These are phyloP conservation scores for Chlorella vulgaris DNA, from an alignment of 139 green algal genomes.

Conservation along the genomic window DNA sequence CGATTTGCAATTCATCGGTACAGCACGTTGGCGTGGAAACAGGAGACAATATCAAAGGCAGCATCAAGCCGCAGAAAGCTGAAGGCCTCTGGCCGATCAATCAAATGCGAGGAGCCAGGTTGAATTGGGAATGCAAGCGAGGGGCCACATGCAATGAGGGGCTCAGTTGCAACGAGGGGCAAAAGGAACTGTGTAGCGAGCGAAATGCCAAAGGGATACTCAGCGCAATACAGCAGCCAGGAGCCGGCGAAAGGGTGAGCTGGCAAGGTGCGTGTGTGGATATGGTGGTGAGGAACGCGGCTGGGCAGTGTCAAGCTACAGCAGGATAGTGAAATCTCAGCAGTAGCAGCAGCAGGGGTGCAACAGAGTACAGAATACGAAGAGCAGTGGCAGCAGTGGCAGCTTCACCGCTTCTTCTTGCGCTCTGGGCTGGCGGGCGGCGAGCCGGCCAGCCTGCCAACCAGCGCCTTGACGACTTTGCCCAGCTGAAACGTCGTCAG, in stretches of 20 bases:
- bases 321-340: not conserved
- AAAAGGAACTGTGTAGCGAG: too few species aligned
- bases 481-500: slow-evolving; percentile 48
- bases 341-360: not conserved
- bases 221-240: too few species aligned
- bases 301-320: not conserved
- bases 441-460: not conserved
- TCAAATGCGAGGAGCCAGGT: not conserved
- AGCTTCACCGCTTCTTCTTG: not conserved
- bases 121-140: not conserved
- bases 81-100: too few species aligned
- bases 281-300: not conserved
- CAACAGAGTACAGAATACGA: not conserved
- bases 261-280: too few species aligned
- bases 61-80: not conserved
- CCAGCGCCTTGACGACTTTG: slow-evolving; percentile 22
- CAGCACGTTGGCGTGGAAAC: too few species aligned
- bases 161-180: not conserved
- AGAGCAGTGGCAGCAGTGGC: not conserved
- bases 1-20: too few species aligned
- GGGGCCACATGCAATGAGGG: not conserved
- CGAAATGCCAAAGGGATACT: too few species aligned
- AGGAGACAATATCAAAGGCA: too few species aligned
- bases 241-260: too few species aligned
- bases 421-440: not conserved